Conservation (phyloP, 805 yeast genomes). For the Lachancea nothofagi region DNA sequence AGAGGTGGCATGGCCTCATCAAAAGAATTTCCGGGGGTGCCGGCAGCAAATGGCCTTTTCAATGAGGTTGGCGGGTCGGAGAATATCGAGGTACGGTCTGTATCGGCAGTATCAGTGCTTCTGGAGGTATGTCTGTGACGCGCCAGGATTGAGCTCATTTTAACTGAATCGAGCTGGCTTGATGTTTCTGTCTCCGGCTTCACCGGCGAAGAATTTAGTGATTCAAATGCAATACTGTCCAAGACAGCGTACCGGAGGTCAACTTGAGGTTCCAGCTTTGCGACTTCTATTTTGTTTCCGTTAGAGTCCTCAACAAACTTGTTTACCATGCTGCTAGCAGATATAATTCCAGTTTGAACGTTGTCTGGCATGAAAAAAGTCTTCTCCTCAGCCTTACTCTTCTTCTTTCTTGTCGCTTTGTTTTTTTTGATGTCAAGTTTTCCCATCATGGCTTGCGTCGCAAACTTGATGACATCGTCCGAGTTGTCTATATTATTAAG, state of each 20-base stretch:
- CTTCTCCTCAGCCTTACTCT: slow-evolving; percentile 32
- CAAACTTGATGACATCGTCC: slow-evolving; percentile 62
- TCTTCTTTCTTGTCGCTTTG: slow-evolving; percentile 12
- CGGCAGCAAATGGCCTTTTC: slow-evolving; percentile 3
- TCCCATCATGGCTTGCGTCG: slow-evolving; percentile 57
- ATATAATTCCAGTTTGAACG: slow-evolving; percentile 58
- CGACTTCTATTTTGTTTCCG: slow-evolving; percentile 5
- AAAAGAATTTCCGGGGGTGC: slow-evolving; percentile 2
- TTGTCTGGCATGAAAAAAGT: slow-evolving; percentile 69
- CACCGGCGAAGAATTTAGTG: slow-evolving; percentile 12
- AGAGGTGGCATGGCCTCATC: slow-evolving; percentile 4
- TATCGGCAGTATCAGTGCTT: background rate
- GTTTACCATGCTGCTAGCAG: slow-evolving; percentile 45
- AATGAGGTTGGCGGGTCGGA: slow-evolving; percentile 3
- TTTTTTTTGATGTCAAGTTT: slow-evolving; percentile 24
- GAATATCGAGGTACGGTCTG: slow-evolving; percentile 1
- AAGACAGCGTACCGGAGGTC: slow-evolving; percentile 7
- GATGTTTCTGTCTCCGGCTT: slow-evolving; percentile 6
- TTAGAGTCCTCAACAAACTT: slow-evolving; percentile 16
- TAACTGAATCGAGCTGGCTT: background rate
- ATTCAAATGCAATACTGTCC: slow-evolving; percentile 12
- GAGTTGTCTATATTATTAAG: slow-evolving; percentile 50
- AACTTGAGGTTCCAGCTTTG: slow-evolving; percentile 1
- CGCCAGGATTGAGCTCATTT: slow-evolving; percentile 1
- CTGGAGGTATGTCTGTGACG: background rate